Conservation (phyloP, 345 rosid species). For the Ceriops zippeliana region DNA sequence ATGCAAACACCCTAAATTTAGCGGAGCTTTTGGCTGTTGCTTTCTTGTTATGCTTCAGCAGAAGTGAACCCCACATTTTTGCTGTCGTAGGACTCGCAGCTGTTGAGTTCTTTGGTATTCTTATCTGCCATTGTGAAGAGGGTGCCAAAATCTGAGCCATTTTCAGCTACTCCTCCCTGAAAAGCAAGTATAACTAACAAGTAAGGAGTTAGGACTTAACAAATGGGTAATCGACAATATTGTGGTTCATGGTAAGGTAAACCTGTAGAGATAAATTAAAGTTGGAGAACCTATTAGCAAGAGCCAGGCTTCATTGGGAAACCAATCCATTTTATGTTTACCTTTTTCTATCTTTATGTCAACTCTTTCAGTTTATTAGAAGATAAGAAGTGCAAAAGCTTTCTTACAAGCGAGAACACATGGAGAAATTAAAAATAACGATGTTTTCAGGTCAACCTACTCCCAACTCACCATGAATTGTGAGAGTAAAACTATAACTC, state of each 20-base stretch:
- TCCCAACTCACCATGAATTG: conserved; percentile 25
- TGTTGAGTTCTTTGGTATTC: conserved; percentile 51
- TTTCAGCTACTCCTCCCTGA: conserved; percentile 38
- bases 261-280: conserved; percentile 1
- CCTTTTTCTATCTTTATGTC: neutral
- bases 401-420: neutral
- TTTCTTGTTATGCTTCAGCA: conserved; percentile 68
- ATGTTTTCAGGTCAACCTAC: conserved; percentile 30
- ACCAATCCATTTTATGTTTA: neutral
- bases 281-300: neutral
- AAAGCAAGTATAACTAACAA: conserved; percentile 13
- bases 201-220: neutral
- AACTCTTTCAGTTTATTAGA: neutral
- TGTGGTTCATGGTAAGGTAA: neutral
- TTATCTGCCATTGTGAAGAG: conserved; percentile 70
- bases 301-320: neutral
- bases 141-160: conserved; percentile 94
- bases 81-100: conserved; percentile 39
- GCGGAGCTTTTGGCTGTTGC: conserved; percentile 37
- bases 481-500: conserved; percentile 14
- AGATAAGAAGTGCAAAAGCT: neutral
- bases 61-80: conserved; percentile 62
- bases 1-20: conserved; percentile 57
- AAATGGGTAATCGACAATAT: conserved; percentile 6
- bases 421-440: neutral